Conservation (phyloP, 805 yeast genomes). For the Starmerella floris region DNA sequence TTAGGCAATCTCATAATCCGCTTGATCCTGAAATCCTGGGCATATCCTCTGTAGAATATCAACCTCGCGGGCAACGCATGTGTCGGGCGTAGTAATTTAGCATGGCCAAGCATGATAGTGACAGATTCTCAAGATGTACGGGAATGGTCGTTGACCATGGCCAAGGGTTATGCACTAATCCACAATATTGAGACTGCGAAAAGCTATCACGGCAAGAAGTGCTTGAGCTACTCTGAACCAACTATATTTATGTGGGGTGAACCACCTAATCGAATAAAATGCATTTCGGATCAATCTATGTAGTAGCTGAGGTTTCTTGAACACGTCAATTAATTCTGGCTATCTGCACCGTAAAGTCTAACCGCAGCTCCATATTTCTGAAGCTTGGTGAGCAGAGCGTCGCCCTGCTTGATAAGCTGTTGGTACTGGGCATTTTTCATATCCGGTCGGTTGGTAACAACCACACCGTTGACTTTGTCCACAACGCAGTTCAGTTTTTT, state of each 20-base stretch:
- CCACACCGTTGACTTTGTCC: constrained; percentile 83
- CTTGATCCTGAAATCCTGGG: constrained; percentile 17
- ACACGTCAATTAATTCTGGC: constrained; percentile 5
- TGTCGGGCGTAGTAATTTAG: background rate
- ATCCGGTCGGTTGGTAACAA: constrained; percentile 92
- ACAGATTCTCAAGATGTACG: too few species aligned
- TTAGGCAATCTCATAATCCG: constrained; percentile 30
- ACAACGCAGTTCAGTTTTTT: constrained; percentile 90
- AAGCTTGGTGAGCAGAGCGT: constrained; percentile 75
- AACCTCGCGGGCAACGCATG: background rate
- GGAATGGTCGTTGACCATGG: too few species aligned
- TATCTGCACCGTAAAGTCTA: constrained; percentile 80
- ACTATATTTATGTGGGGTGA: too few species aligned
- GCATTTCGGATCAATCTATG: too few species aligned
- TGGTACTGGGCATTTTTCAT: constrained; percentile 92
- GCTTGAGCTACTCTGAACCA: too few species aligned
- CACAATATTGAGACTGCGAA: too few species aligned
- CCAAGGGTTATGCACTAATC: too few species aligned
- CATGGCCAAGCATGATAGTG: background rate
- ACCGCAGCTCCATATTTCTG: constrained; percentile 98
- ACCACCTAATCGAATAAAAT: too few species aligned
- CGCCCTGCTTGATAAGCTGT: constrained; percentile 78
- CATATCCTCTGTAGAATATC: constrained; percentile 3
- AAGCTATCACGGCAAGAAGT: too few species aligned
- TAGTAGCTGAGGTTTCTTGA: too few species aligned